Conservation (phyloP, 495 filamentous ascomycete genomes). For the Eremomyces bilateralis region DNA sequence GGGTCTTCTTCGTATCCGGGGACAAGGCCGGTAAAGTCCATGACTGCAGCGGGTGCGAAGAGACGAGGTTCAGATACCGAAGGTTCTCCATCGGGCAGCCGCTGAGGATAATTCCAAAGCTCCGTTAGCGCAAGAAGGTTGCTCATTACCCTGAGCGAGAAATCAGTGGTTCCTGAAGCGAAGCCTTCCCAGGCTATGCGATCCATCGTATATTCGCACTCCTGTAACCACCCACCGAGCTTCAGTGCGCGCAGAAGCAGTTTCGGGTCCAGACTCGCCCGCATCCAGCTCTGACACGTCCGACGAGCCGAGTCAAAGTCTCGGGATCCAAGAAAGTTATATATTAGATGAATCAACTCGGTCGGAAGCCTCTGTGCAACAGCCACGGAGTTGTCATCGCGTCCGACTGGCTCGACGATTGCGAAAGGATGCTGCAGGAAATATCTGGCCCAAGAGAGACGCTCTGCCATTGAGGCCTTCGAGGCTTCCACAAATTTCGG, state of each 20-base stretch:
- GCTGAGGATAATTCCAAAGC: slow-evolving; percentile 21
- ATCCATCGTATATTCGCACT: no score
- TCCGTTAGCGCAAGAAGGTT: slow-evolving; percentile 32
- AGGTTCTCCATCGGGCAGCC: no score
- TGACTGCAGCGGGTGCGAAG: slow-evolving; percentile 3
- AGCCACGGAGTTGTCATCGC: no score
- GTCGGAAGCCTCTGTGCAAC: slow-evolving; percentile 24
- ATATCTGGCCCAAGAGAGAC: no score
- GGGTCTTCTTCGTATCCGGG: slow-evolving; percentile 8
- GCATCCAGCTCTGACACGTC: slow-evolving; percentile 45
- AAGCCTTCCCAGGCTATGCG: no score
- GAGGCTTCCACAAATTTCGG: no score
- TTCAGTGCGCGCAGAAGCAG: slow-evolving; percentile 33
- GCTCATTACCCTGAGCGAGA: slow-evolving; percentile 20
- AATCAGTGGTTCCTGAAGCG: no score
- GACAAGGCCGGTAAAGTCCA: slow-evolving; percentile 19
- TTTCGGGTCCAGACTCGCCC: slow-evolving; percentile 30
- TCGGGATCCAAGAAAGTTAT: slow-evolving; percentile 27
- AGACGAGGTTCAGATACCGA: neutral
- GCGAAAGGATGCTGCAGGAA: no score
- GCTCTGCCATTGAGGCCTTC: no score
- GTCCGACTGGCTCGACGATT: no score
- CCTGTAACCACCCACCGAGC: slow-evolving; percentile 34
- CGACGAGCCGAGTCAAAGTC: slow-evolving; percentile 48
- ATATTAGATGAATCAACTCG: slow-evolving; percentile 42